These are phyloP conservation scores for Westerdykella aurantiaca DNA, from an alignment of 2,329 filamentous ascomycete genomes.

Conservation along the genomic window DNA sequence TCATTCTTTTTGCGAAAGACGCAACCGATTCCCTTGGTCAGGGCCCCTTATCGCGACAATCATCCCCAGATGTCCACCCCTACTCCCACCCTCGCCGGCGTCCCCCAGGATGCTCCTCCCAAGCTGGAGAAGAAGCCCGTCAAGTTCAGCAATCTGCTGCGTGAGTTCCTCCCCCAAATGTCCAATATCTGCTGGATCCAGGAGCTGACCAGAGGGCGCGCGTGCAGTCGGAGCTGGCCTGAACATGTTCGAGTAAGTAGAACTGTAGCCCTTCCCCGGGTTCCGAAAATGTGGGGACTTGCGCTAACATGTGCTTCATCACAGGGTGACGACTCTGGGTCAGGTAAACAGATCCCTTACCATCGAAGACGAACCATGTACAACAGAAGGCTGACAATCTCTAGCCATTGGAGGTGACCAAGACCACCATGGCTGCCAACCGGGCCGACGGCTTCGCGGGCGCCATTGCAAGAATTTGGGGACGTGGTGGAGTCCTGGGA, in stretches of 20 bases:
- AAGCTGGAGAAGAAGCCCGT: slow-evolving; percentile 96
- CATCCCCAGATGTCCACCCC: slow-evolving; percentile 49
- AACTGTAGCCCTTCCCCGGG: neutral
- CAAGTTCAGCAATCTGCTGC: slow-evolving; percentile 98
- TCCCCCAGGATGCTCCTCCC: slow-evolving; percentile 45
- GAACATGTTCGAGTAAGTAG: slow-evolving; percentile 82
- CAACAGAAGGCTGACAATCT: slow-evolving; percentile 46
- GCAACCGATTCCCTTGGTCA: slow-evolving; percentile 96
- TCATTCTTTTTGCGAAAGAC: slow-evolving; percentile 60
- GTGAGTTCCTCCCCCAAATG: slow-evolving; percentile 41
- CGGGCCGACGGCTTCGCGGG: slow-evolving; percentile 78
- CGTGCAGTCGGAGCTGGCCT: slow-evolving; percentile 71
- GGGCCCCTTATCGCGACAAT: slow-evolving; percentile 60
- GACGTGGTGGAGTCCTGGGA: slow-evolving; percentile 84
- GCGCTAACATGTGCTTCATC: slow-evolving; percentile 14
- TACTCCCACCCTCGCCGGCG: slow-evolving; percentile 39
- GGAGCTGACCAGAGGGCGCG: slow-evolving; percentile 22
- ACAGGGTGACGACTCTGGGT: slow-evolving; percentile 61
- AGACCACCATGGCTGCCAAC: slow-evolving; percentile 99
- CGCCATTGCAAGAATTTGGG: slow-evolving; percentile 83
- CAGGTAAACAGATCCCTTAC: slow-evolving; percentile 44
- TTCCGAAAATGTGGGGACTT: slow-evolving; percentile 2
- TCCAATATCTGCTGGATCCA: neutral
- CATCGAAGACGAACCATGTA: neutral
- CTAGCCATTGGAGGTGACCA: slow-evolving; percentile 93